A percentile compares a stretch with the other conserved stretches of the same genome.
Conservation (phyloP, 2,329 filamentous ascomycete genomes). For the Talaromyces sp. region DNA sequence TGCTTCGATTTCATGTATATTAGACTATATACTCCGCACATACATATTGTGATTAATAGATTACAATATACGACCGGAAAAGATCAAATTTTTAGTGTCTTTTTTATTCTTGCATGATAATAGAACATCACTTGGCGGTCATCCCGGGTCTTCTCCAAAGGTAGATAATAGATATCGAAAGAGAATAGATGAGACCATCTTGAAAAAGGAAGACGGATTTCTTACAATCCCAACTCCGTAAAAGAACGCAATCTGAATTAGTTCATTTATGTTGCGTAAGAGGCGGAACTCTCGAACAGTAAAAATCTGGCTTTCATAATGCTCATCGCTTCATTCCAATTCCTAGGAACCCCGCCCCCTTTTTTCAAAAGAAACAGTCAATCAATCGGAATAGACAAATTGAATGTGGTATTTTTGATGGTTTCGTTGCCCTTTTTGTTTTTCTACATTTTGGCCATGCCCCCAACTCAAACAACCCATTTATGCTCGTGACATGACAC, state of each 20-base stretch:
- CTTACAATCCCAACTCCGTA: not conserved
- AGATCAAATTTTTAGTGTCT: conserved; percentile 32
- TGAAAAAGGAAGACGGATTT: not conserved
- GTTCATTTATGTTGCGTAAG: conserved; percentile 7
- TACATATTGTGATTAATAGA: not conserved
- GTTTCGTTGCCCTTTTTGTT: conserved; percentile 25
- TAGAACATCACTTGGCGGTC: conserved; percentile 37
- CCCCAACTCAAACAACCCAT: conserved; percentile 22
- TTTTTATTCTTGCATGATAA: conserved; percentile 34
- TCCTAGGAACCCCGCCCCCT: conserved; percentile 6
- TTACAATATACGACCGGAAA: not conserved
- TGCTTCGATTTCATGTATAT: not conserved
- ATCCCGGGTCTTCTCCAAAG: conserved; percentile 29
- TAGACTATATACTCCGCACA: not conserved
- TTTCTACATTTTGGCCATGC: conserved; percentile 17
- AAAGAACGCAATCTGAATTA: not conserved
- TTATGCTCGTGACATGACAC: conserved; percentile 92
- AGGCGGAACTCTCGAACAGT: conserved; percentile 6
- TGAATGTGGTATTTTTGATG: conserved; percentile 15
- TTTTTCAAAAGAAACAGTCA: conserved; percentile 15
- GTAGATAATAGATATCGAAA: conserved; percentile 12
- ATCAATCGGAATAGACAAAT: conserved; percentile 19
- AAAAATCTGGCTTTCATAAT: conserved; percentile 21
- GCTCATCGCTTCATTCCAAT: conserved; percentile 43
- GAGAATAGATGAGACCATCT: conserved; percentile 11